Base-by-base conservation (phyloP, 2,329 filamentous ascomycete genomes). In the Diplodia scrobiculata region DNA sequence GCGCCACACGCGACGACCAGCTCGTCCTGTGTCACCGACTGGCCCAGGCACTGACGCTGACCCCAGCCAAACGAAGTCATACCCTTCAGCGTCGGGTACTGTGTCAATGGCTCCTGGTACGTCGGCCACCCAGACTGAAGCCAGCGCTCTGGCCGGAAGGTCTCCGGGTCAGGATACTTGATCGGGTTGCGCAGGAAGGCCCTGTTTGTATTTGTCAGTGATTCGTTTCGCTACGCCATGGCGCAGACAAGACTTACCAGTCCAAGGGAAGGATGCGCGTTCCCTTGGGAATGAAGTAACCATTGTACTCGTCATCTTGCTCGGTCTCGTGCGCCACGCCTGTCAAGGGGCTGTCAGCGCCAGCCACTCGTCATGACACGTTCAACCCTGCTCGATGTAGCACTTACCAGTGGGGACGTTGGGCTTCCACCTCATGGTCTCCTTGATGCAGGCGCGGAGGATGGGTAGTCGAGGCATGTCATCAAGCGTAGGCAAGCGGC, bases 21-120 rank as follows among this genome's bases (percentile, higher is more conserved):
- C 70, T 83, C 81, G 63, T 83, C 81, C 70, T 88, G 85, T 29
- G 85, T 87, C 53, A 89, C 82, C 65, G 84, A 83, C 76, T 87
- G 84, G 5, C 86, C 87, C 4, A 88, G 81, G 70, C 87, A 89
- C 14, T 83, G 83, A 68, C 87, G 82, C 51, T 86, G 84, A 38
- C 87, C 87, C 80, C 83, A 89, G 32, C 87, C 87, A 71, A 89
- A 89, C 0, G 84, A 87, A 68, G 87, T 84, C 83, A 88, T 86
- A 45, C 82, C 83, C 69, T 86, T 85, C 72, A 89, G 83, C 74
- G 84, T 87, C 17, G 87, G 87, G 71, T 84, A 88, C 66, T 83
- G 81, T 1, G 83, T 83, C n/a, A 89, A 81, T 0, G 87, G 87
- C 71, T 85, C 86, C 71, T 88, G 84, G 77, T 84, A 89, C 0